Evolutionary conservation across 768 basidiomycete genomes (phyloP).

Genomic region (Filobasidium wieringae): DNA sequence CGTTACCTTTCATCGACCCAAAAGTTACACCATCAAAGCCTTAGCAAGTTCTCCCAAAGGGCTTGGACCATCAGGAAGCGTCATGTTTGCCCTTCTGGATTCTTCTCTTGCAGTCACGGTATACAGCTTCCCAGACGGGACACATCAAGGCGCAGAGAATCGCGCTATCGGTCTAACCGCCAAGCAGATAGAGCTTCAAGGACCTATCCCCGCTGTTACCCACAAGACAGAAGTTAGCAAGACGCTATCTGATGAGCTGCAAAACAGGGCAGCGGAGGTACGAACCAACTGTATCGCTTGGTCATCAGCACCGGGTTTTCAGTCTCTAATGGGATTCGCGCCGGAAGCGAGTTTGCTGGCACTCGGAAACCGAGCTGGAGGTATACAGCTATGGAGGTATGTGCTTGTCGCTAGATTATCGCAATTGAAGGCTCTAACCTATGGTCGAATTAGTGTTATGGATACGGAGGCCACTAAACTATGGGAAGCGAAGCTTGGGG

Average conservation of each 20-base stretch:
- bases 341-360: background rate
- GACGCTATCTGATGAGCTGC: background rate
- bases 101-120: background rate
- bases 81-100: background rate
- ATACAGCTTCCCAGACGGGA: background rate
- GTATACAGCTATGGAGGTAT: background rate
- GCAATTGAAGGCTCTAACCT: too few relatives aligned
- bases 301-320: background rate
- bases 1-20: background rate
- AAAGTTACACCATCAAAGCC: background rate
- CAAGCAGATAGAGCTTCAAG: background rate
- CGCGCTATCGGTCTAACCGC: background rate
- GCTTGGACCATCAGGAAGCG: background rate
- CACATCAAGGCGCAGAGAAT: background rate
- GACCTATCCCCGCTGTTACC: background rate
- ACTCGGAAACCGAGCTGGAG: background rate
- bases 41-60: background rate
- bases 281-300: background rate
- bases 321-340: background rate
- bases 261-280: background rate
- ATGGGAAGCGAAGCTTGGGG: background rate
- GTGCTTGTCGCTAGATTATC: too few relatives aligned
- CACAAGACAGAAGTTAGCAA: background rate
- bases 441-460: too few relatives aligned
- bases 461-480: too few relatives aligned